phyloP scores from a whole-genome alignment of 768 basidiomycete species.

The Lepiota venenata region DNA sequence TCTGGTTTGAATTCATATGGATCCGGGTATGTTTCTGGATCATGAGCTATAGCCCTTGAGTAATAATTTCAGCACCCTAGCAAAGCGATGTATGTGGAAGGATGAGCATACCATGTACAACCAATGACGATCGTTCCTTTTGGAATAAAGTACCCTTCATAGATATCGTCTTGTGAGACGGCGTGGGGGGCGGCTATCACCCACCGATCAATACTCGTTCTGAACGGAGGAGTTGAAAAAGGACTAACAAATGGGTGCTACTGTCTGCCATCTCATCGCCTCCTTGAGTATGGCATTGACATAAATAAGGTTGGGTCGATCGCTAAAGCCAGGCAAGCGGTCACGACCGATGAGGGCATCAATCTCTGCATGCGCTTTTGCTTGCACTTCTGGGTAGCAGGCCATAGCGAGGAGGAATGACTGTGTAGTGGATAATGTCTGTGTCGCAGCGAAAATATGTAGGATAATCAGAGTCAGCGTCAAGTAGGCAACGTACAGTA shows the following conservation, averaged over 20 bases:
- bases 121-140: slow-evolving; percentile 33
- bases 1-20: slow-evolving; percentile 37
- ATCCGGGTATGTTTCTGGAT: slow-evolving; percentile 29
- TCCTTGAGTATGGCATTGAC: slow-evolving; percentile 20
- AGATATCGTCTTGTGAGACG: slow-evolving; percentile 38
- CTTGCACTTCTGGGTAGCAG: slow-evolving; percentile 8
- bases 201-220: neutral
- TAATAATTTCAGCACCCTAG: too few relatives aligned
- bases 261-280: slow-evolving; percentile 13
- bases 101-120: too few relatives aligned
- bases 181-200: slow-evolving; percentile 28
- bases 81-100: too few relatives aligned
- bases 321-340: slow-evolving; percentile 14
- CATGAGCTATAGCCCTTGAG: slow-evolving; percentile 28
- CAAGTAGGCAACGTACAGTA: slow-evolving; percentile 11
- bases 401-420: slow-evolving; percentile 30
- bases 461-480: neutral
- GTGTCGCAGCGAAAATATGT: neutral
- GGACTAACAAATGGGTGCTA: neutral
- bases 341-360: slow-evolving; percentile 14
- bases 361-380: slow-evolving; percentile 10
- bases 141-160: slow-evolving; percentile 42
- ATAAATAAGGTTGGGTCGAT: slow-evolving; percentile 18
- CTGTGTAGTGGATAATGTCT: slow-evolving; percentile 30
- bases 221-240: neutral